Evolutionary conservation across 1,284 basidiomycete species (phyloP).

Genomic region (Exobasidium rhododendri): DNA sequence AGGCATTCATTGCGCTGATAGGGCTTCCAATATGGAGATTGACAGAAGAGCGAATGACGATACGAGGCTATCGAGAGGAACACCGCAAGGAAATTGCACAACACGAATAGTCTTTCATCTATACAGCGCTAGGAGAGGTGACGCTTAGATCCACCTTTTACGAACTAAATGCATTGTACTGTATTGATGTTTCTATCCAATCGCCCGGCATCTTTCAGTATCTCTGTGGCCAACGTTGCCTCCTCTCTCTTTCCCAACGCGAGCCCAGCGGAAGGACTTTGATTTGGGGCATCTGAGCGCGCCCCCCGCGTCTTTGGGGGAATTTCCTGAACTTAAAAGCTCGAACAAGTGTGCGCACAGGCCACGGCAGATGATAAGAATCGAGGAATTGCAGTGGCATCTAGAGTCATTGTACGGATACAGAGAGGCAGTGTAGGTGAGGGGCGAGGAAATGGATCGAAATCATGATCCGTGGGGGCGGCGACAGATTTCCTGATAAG

Average conservation of each 20-base stretch:
- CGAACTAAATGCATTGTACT: neutral
- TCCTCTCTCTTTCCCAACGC: too few relatives aligned
- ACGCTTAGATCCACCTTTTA: neutral
- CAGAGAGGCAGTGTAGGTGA: neutral
- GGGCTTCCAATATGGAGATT: conserved; percentile 44
- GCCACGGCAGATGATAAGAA: too few relatives aligned
- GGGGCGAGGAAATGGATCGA: too few relatives aligned
- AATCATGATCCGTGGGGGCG: too few relatives aligned
- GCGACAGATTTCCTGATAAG: too few relatives aligned
- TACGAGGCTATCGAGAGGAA: neutral
- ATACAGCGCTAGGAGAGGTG: neutral
- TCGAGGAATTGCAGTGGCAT: too few relatives aligned
- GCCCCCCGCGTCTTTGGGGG: too few relatives aligned
- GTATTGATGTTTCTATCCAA: neutral
- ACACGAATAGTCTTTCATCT: neutral
- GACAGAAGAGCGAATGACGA: neutral
- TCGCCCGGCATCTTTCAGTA: neutral
- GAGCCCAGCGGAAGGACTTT: too few relatives aligned
- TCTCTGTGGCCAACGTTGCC: neutral
- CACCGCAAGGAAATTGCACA: neutral
- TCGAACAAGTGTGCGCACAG: too few relatives aligned
- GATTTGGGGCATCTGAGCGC: too few relatives aligned
- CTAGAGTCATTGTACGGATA: too few relatives aligned
- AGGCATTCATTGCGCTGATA: conserved; percentile 28
- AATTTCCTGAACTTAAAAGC: too few relatives aligned